These are phyloP conservation scores for Nemania sp. DNA, from an alignment of 2,329 filamentous ascomycete genomes.

Conservation along the genomic window DNA sequence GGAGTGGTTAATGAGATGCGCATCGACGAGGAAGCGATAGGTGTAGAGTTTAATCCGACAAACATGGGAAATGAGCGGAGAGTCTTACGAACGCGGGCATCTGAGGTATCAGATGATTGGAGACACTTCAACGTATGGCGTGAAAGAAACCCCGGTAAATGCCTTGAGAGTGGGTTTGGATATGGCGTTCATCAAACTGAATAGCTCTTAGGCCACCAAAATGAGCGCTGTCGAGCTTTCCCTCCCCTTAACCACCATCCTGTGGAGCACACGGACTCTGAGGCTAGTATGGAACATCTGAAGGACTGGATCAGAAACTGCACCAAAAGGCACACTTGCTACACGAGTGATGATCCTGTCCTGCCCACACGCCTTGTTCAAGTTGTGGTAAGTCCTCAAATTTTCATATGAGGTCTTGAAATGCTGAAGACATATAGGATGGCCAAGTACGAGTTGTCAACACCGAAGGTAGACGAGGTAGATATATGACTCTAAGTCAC, in stretches of 20 bases:
- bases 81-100: slow-evolving; percentile 15
- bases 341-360: background rate
- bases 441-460: slow-evolving; percentile 10
- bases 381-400: background rate
- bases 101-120: slow-evolving; percentile 9
- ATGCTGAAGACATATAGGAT: background rate
- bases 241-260: background rate
- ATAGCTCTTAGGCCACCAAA: background rate
- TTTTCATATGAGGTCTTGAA: background rate
- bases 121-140: slow-evolving; percentile 21
- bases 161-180: background rate
- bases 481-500: slow-evolving; percentile 23
- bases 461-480: background rate
- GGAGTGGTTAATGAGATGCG: background rate
- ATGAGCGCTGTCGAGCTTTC: background rate
- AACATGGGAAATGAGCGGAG: background rate
- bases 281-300: slow-evolving; percentile 3
- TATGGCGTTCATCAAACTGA: background rate
- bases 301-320: slow-evolving; percentile 15
- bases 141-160: background rate
- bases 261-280: slow-evolving; percentile 11
- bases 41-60: background rate
- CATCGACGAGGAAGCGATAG: slow-evolving; percentile 5
- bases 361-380: slow-evolving; percentile 14
- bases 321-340: slow-evolving; percentile 11